Evolutionary conservation across 2,329 filamentous ascomycete genomes (phyloP).

Genomic region (Aspergillus sp.): DNA sequence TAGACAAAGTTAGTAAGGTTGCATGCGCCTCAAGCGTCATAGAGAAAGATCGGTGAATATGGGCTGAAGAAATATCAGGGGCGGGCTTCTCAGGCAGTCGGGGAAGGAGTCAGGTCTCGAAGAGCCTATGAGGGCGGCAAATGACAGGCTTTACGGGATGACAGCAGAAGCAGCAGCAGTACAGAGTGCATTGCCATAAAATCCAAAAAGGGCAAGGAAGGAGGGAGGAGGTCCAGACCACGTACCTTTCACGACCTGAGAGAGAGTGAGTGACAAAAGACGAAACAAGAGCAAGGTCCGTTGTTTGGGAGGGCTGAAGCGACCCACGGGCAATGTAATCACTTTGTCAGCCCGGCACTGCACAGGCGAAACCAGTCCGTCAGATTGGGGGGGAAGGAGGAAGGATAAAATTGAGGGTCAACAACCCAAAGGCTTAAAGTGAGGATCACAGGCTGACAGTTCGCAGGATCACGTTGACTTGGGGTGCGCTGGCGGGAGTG

Average conservation of each 20-base stretch:
- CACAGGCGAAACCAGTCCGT: slow-evolving; percentile 23
- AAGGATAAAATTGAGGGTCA: slow-evolving; percentile 25
- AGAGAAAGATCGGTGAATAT: neutral
- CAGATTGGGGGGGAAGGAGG: slow-evolving; percentile 12
- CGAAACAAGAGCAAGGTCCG: slow-evolving; percentile 17
- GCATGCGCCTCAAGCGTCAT: slow-evolving; percentile 3
- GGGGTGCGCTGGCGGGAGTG: slow-evolving; percentile 26
- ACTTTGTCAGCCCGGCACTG: slow-evolving; percentile 20
- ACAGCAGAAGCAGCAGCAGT: neutral
- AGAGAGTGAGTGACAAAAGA: slow-evolving; percentile 38
- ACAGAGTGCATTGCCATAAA: neutral
- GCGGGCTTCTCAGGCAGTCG: slow-evolving; percentile 1
- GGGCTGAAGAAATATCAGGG: slow-evolving; percentile 8
- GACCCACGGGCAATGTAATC: slow-evolving; percentile 19
- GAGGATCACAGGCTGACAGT: slow-evolving; percentile 19
- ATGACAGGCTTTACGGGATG: neutral
- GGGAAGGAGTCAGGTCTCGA: neutral
- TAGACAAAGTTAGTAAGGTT: slow-evolving; percentile 20
- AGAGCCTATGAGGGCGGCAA: neutral
- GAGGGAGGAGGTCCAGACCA: neutral
- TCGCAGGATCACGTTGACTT: slow-evolving; percentile 21
- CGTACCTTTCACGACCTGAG: slow-evolving; percentile 37
- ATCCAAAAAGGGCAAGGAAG: neutral
- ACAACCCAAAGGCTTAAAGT: slow-evolving; percentile 20
- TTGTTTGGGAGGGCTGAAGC: slow-evolving; percentile 15